A percentile compares a stretch with the other conserved stretches of the same genome.
phyloP scores from a whole-genome alignment of 805 yeast species.

The Vanderwaltozyma yarrowii region DNA sequence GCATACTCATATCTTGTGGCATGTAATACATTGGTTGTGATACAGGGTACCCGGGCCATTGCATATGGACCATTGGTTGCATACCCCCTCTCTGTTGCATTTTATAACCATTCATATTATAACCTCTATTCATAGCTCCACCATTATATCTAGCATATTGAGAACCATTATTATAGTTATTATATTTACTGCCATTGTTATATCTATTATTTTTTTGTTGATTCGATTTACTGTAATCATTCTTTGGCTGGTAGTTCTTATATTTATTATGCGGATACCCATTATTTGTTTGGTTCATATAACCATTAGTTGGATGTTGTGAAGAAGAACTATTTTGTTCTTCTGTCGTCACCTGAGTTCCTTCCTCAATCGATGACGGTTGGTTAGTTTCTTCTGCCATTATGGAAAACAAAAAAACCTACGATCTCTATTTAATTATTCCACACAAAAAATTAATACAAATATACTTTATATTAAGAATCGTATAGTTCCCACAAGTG shows the following conservation, averaged over 20 bases:
- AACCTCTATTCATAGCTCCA: neutral
- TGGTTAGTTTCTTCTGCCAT: neutral
- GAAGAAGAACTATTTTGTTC: neutral
- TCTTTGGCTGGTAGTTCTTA: constrained; percentile 5
- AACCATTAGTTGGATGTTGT: neutral
- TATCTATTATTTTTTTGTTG: constrained; percentile 5
- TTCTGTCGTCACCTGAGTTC: neutral
- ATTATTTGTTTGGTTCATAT: neutral
- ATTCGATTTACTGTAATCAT: constrained; percentile 8
- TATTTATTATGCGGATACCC: neutral
- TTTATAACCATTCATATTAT: neutral
- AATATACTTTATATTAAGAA: too few relatives aligned
- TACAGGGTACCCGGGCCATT: constrained; percentile 20
- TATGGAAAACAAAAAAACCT: too few relatives aligned
- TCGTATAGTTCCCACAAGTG: too few relatives aligned
- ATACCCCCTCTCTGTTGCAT: neutral
- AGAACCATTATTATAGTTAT: neutral
- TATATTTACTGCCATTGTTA: constrained; percentile 5
- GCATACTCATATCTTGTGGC: constrained; percentile 7
- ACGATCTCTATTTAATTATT: too few relatives aligned
- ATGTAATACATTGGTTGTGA: constrained; percentile 20
- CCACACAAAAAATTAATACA: too few relatives aligned
- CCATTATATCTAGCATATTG: neutral
- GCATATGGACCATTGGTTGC: constrained; percentile 9
- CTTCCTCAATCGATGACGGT: neutral